phyloP scores from a whole-genome alignment of 352 stramenopile species.

The Poterioochromonas sp. region DNA sequence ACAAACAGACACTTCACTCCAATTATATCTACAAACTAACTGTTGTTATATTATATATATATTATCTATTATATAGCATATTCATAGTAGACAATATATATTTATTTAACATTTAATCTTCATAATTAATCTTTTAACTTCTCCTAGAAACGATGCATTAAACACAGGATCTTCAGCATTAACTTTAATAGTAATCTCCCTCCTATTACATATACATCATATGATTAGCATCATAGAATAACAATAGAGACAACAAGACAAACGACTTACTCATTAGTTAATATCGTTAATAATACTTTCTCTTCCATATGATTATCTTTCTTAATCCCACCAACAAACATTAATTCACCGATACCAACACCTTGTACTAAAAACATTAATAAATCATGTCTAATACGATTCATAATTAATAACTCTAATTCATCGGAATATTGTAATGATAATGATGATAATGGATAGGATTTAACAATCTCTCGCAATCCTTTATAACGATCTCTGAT shows the following conservation, averaged over 20 bases:
- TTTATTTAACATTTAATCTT: too few relatives aligned
- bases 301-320: slow-evolving; percentile 29
- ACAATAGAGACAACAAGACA: too few relatives aligned
- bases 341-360: slow-evolving; percentile 35
- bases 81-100: too few relatives aligned
- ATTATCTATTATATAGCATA: too few relatives aligned
- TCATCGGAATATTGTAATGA: slow-evolving; percentile 35
- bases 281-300: slow-evolving; percentile 40
- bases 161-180: slow-evolving; percentile 43
- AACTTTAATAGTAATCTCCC: slow-evolving; percentile 33
- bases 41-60: too few relatives aligned
- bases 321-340: slow-evolving; percentile 25
- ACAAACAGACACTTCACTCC: too few relatives aligned
- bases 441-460: background rate
- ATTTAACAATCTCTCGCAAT: slow-evolving; percentile 20
- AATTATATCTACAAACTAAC: too few relatives aligned
- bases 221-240: too few relatives aligned
- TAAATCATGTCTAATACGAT: slow-evolving; percentile 25
- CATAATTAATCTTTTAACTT: too few relatives aligned
- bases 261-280: too few relatives aligned
- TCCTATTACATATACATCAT: slow-evolving; percentile 38
- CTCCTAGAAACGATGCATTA: slow-evolving; percentile 32
- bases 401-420: slow-evolving; percentile 24
- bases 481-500: slow-evolving; percentile 23
- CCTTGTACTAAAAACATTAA: slow-evolving; percentile 4